Base-by-base conservation (phyloP, 2,329 filamentous ascomycete genomes). In the Dactylonectria macrodidyma region DNA sequence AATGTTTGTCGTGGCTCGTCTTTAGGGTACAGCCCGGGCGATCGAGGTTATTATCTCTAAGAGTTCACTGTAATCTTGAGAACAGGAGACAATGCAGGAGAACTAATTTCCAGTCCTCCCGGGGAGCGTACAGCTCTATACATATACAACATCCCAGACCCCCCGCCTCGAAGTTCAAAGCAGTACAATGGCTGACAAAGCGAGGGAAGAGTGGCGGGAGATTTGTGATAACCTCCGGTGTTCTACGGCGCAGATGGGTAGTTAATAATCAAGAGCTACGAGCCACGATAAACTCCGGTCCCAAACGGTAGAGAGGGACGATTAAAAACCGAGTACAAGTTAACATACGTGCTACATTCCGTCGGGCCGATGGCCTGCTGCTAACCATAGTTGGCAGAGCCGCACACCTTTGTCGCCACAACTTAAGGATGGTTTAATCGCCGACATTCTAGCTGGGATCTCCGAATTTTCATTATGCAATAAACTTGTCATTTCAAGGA, bases 401-500 rank as follows among this genome's bases (percentile, higher is more conserved):
- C 36, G 36, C 36, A 41, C 36, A 41, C 36, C 36, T 41, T 41
- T 41, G 12, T 41, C 36, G 36, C 36, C 36, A 16, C 12, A 41
- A 41, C 58, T 9, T 41, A 41, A 41, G 59, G 36, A 11, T 41
- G 36, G 36, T 3, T 68, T 2, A 57, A 74, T 47, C 68, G 26
- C 26, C 26, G 26, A 30, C 26, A 30, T 30, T 5, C 7, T 30
- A 7, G 26, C 26, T 30, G 26, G 26, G 26, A 30, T 30, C 26
- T 30, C 26, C 26, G 26, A 30, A 30, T 30, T 30, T 30, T 30
- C 26, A 30, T 30, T 30, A 30, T 30, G 26, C 26, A 1, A 30
- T 30, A 30, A 30, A 30, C 26, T 30, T 30, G 26, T 30, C 26
- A 30, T 30, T 30, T 30, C 26, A 30, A 30, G 26, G 26, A 30